Evolutionary conservation across 2,329 filamentous ascomycete genomes (phyloP), one percentile per base, ranked within the genome.

Genomic region (Paraphoma chrysanthemicola): DNA sequence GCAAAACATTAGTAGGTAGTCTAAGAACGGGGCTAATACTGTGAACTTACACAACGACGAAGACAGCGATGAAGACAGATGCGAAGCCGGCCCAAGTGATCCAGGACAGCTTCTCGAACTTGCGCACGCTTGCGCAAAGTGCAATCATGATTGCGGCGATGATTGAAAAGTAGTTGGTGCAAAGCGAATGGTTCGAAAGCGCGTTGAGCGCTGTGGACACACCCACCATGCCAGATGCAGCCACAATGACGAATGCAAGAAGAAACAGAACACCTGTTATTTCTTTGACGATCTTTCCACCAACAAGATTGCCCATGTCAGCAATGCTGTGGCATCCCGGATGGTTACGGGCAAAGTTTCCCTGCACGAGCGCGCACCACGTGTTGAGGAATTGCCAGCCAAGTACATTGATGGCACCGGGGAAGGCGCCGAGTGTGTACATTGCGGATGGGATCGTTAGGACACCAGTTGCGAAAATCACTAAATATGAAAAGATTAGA

Each of bases 81-180:
- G 81, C 54, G 63, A 88, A 87, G 0, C 86, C 87, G 10, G 80
- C 81, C 82, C 84, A 89, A 0, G 85, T 86, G 7, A 88, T 73
- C 84, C 85, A 88, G 2, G 83, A 84, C 49, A 89, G 83, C 63
- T 87, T 84, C 47, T 85, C 81, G 56, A 88, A 85, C 54, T 85
- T 89, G 48, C 86, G 81, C 5, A 86, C 79, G 39, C 81, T 83
- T 0, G 85, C 84, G 7, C 81, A 77, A 0, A 78, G 59, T 28
- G 82, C 81, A 8, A 86, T 79, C 7, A 83, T 76, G 2, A 83
- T 66, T 0, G 84, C 82, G 0, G 84, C 83, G n/a, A 88, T 74
- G 31, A 87, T 78, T 10, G 81, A 81, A 71, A 83, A 89, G 75
- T 81, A 85, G 36, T 86, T 85, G 0, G 86, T 88, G 68, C 87